A percentile compares a stretch with the other conserved stretches of the same genome.
Evolutionary conservation across 176 grass and related monocot genomes (phyloP).

Genomic region (Rhynchospora pubera): DNA sequence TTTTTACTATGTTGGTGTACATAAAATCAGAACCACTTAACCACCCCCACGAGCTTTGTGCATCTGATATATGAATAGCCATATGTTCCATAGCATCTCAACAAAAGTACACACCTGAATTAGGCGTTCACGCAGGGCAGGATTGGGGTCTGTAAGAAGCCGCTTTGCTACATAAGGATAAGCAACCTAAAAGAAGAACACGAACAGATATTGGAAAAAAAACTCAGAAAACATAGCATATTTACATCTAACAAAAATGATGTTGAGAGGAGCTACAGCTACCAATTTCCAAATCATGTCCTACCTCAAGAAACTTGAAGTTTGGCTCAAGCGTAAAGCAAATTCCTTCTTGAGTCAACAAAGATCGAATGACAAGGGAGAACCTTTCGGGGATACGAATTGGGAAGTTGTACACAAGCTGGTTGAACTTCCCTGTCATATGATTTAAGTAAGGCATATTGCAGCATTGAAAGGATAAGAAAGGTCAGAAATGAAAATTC

Average conservation of each 20-base stretch:
- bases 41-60: not conserved
- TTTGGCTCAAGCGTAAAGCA: slow-evolving; percentile 85
- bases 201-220: slow-evolving; percentile 18
- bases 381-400: slow-evolving; percentile 98
- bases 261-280: not conserved
- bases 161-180: slow-evolving; percentile 97
- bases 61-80: not conserved
- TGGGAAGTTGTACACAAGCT: slow-evolving; percentile 93
- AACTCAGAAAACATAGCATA: not conserved
- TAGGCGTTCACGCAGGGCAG: slow-evolving; percentile 83
- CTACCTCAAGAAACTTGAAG: slow-evolving; percentile 99
- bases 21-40: not conserved
- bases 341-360: slow-evolving; percentile 97
- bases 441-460: not conserved
- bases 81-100: not conserved
- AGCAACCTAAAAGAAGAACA: slow-evolving; percentile 58
- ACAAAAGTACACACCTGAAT: slow-evolving; percentile 58
- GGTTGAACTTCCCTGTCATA: slow-evolving; percentile 86
- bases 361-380: slow-evolving; percentile 96
- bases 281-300: slow-evolving; percentile 9
- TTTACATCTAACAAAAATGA: not conserved
- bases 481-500: not conserved
- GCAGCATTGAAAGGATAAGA: not conserved
- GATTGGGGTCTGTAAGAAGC: slow-evolving; percentile 95
- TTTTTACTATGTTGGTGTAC: no score